Evolutionary conservation across 257 asterid species (phyloP).

Genomic region (Verbascum thapsus): DNA sequence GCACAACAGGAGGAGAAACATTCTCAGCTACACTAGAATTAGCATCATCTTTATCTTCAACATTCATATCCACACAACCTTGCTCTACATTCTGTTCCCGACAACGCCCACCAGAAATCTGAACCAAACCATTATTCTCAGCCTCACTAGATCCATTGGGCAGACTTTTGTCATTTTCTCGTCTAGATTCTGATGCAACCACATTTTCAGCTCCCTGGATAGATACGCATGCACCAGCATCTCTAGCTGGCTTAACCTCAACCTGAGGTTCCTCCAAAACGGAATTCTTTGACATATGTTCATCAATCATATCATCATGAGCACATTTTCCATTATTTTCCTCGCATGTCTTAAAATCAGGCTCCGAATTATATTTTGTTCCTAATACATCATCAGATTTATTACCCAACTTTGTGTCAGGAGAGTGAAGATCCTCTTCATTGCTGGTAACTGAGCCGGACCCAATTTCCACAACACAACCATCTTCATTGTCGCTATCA

Average conservation of each 20-base stretch:
- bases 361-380: conserved; percentile 38
- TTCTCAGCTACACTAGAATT: conserved; percentile 31
- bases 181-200: conserved; percentile 33
- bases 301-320: conserved; percentile 40
- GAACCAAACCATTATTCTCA: conserved; percentile 33
- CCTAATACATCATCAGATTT: conserved; percentile 48
- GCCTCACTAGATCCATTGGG: conserved; percentile 31
- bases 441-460: conserved; percentile 42
- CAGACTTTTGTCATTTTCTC: conserved; percentile 29
- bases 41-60: conserved; percentile 30
- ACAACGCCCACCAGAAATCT: conserved; percentile 36
- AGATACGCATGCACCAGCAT: conserved; percentile 34
- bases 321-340: conserved; percentile 36
- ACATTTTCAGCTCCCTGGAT: conserved; percentile 30
- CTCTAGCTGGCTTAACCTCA: conserved; percentile 44
- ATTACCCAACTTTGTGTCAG: conserved; percentile 32
- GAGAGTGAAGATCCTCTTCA: conserved; percentile 39
- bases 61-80: conserved; percentile 31
- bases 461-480: conserved; percentile 55
- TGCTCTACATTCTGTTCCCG: conserved; percentile 32
- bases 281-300: conserved; percentile 31
- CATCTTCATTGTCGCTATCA: conserved; percentile 69
- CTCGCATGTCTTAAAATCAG: conserved; percentile 41
- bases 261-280: conserved; percentile 26
- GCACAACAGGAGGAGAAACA: too few relatives aligned